These are phyloP conservation scores for Panicum miliaceum DNA, from an alignment of 176 grass and related monocot genomes.

Conservation along the genomic window DNA sequence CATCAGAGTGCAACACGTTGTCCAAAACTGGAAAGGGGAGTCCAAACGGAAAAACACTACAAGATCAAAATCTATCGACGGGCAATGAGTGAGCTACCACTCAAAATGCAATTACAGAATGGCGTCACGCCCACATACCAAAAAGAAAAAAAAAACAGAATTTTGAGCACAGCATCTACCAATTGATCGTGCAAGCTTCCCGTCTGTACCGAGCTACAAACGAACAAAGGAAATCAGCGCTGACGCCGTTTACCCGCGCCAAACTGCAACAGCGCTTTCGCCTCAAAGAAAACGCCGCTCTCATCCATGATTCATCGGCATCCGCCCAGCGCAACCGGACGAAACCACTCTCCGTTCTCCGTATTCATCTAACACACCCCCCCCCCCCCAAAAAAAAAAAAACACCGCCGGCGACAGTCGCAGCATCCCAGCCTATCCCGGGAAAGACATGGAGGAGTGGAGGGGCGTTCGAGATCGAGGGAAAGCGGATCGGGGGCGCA, in stretches of 20 bases:
- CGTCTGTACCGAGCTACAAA: not conserved
- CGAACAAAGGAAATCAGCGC: not conserved
- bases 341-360: not conserved
- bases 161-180: not conserved
- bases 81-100: not conserved
- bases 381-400: too few relatives aligned
- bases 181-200: not conserved
- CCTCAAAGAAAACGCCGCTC: not conserved
- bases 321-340: not conserved
- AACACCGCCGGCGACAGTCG: too few relatives aligned
- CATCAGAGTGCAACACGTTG: not conserved
- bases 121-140: not conserved
- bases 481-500: slow-evolving; percentile 25
- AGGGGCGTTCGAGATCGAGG: not conserved
- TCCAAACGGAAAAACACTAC: not conserved
- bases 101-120: not conserved
- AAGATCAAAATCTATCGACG: slow-evolving; percentile 13
- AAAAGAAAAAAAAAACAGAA: not conserved
- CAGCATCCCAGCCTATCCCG: not conserved
- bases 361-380: not conserved
- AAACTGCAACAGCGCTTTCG: slow-evolving; percentile 4
- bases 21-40: not conserved
- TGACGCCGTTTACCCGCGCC: not conserved
- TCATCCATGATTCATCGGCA: not conserved
- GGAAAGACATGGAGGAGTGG: not conserved